Percentiles rank a stretch among this genome's conserved stretches.
phyloP scores from a whole-genome alignment of 192 early-diverging fungal species.

The Coemansia reversa region DNA sequence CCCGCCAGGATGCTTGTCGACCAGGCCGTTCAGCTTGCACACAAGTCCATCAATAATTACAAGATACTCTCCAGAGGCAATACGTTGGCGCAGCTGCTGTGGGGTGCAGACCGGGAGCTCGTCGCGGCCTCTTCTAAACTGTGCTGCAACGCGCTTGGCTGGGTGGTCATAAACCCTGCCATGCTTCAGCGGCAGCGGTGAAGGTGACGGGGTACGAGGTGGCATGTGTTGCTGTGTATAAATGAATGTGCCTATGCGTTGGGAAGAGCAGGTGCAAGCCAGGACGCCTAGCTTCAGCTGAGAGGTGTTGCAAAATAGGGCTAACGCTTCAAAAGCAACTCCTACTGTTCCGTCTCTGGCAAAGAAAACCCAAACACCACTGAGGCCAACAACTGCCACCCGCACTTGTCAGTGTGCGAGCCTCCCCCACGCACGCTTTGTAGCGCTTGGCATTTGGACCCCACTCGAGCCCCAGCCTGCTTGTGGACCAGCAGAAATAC shows the following conservation, averaged over 20 bases:
- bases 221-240: conserved; percentile 16
- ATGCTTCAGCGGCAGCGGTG: conserved; percentile 3
- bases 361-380: too few relatives aligned
- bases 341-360: too few relatives aligned
- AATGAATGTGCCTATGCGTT: not conserved
- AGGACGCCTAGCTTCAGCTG: not conserved
- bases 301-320: not conserved
- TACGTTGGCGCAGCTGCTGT: conserved; percentile 39
- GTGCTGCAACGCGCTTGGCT: not conserved
- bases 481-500: too few relatives aligned
- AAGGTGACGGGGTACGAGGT: conserved; percentile 23
- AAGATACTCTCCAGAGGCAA: conserved; percentile 67
- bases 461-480: too few relatives aligned
- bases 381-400: too few relatives aligned
- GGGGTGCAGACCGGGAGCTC: conserved; percentile 42
- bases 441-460: too few relatives aligned
- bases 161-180: not conserved
- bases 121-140: conserved; percentile 12
- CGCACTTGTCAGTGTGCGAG: too few relatives aligned
- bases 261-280: not conserved
- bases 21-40: conserved; percentile 81
- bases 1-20: conserved; percentile 89
- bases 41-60: conserved; percentile 85
- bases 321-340: too few relatives aligned
- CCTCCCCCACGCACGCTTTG: too few relatives aligned